Evolutionary conservation across 495 filamentous ascomycete genomes (phyloP).

Genomic region (Penicillium samsonianum): DNA sequence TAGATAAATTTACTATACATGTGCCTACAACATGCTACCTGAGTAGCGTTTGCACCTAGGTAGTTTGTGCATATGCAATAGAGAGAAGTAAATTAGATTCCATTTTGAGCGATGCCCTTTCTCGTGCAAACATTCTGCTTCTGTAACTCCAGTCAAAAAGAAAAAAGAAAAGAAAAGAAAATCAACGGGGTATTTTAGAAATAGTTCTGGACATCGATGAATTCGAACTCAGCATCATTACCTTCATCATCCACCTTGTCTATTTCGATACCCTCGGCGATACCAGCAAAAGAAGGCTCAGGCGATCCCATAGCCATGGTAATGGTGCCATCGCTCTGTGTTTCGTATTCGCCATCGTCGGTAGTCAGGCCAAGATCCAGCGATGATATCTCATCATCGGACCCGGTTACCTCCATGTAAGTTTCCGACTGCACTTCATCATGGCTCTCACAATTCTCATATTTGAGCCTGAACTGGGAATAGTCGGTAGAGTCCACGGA

Average conservation of each 20-base stretch:
- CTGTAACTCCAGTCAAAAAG: neutral
- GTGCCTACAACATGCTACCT: too few species aligned
- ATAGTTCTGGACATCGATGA: constrained; percentile 8
- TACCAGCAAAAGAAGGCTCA: constrained; percentile 6
- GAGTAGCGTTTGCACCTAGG: neutral
- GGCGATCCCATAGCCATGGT: constrained; percentile 16
- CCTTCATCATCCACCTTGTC: constrained; percentile 11
- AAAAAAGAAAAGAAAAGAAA: neutral
- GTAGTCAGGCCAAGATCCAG: neutral
- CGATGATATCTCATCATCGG: neutral
- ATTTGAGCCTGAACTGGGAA: neutral
- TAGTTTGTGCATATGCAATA: neutral
- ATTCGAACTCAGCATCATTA: constrained; percentile 15
- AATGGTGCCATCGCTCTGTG: constrained; percentile 8
- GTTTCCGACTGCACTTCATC: neutral
- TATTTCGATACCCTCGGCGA: constrained; percentile 12
- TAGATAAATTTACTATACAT: neutral
- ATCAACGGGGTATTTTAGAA: neutral
- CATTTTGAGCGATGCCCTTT: neutral
- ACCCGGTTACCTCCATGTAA: neutral
- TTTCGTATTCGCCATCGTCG: constrained; percentile 7
- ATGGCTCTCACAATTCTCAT: constrained; percentile 1
- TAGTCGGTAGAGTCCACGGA: constrained; percentile 26
- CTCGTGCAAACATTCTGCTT: neutral
- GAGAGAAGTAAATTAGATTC: neutral